Evolutionary conservation across 169 alveolate genomes (phyloP), one percentile per base, ranked within the genome.

Genomic region (Perkinsus olseni): DNA sequence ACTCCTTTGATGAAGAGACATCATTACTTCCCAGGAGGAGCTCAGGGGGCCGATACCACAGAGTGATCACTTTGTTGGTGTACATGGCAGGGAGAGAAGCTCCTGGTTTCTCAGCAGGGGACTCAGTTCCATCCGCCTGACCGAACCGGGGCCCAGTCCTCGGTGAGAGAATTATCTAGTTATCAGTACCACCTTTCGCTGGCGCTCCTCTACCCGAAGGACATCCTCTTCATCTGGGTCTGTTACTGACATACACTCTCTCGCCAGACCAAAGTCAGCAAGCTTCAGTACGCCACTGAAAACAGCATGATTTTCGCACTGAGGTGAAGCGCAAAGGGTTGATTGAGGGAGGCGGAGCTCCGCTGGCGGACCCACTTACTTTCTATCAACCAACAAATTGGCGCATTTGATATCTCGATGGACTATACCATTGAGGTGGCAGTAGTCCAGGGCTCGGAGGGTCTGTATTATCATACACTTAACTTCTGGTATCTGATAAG

Each of bases 21-120:
- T 24, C 17, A 28, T 96, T 96, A 38, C 96, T 94, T 20, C 99
- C 99, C 91, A 98, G 95, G 74, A 98, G 95, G 11, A 98, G 96
- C 92, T 98, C 99, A 34, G 99, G 98, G 8, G 99, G 98, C 74
- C 99, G 92, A 94, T 98, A 98, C 98, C 99, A 98, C 37, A 97
- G 95, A 13, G 99, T 97, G 31, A 98, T 96, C 0, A 98, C 98
- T 93, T 97, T 96, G 92, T 98, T 97, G 0, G 99, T 98, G 51
- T 96, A 96, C 24, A 91, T 74, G 74, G 92, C 94, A 39, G 94
- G 91, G 0, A 93, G 94, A 38, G 51, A 48, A 51, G 28, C 82
- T 62, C 36, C 82, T 62, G 82, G 4, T 4, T 62, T 17, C 62
- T 45, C 62, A 45, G 24, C 34, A 62, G 13, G 34, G 34, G 4